Base-by-base conservation (phyloP, 208 protist genomes). In the Trichomonas gallinae region DNA sequence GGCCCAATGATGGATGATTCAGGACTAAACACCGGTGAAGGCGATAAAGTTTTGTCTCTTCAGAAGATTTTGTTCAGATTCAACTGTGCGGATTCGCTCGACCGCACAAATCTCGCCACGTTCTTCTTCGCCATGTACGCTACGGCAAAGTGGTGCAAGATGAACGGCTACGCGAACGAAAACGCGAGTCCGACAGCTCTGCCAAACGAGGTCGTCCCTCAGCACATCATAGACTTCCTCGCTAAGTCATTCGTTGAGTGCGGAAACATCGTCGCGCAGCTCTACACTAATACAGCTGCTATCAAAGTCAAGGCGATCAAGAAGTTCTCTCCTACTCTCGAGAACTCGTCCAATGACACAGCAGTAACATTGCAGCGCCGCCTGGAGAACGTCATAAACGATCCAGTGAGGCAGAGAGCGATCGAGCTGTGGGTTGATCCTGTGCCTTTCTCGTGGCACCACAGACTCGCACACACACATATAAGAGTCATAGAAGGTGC, bases 291-390 rank as follows among this genome's bases (percentile, higher is more conserved):
- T 51, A 93, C 87, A 15, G 40, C 87, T 38, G 87, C 87, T 58
- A 93, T 93, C 38, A 93, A 93, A 51, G 44, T 51, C 2, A 93
- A 93, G n/a, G 87, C 87, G 17, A 93, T 93, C 15, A 93, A 48
- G n/a, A 58, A 38, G 17, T 93, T 93, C n/a, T 51, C 44, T 34
- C 44, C 87, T 15, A 38, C 87, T 17, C 15, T 93, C 15, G 87
- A 48, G 42, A 26, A 34, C 6, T 49, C 44, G 8, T 42, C 23
- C n/a, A 38, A 13, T 40, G 87, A 93, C 51, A 58, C 87, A 48
- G 34, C 23, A 10, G 46, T 93, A 17, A 58, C 87, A 48, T 4
- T 93, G 10, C 40, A 93, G 46, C 42, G 87, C 17, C 11, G 87
- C 13, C 3, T 93, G 40, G 40, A 93, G 31, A 93, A 93, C 36